Base-by-base conservation (phyloP, 2,329 filamentous ascomycete genomes). In the Xylariomycetidae sp. region DNA sequence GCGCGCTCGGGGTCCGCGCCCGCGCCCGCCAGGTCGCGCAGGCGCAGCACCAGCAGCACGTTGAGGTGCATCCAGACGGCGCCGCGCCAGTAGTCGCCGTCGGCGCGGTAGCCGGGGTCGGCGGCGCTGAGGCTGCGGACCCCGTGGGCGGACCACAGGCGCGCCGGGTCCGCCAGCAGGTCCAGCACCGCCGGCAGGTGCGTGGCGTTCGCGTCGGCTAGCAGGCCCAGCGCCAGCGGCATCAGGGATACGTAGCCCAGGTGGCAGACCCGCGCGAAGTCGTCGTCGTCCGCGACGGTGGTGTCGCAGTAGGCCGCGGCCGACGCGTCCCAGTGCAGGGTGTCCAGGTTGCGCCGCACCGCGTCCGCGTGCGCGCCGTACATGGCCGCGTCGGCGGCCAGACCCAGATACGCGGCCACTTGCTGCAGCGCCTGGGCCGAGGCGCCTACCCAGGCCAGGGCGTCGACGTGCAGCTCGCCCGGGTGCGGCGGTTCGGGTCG, bases 31-130 rank as follows among this genome's bases (percentile, higher is more conserved):
- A 82, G 66, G 70, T 89, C 85, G 46, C 81, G 70, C 18, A 96
- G 76, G 53, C 85, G 79, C 46, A 80, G 75, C 32, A 95, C 64
- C 31, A 85, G 79, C 49, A 96, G 68, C 59, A 94, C 95, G 64
- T 96, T 96, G 46, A 96, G 88, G 55, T 93, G 92, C 54, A 96
- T 84, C 90, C 90, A 96, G 16, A 96, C 74, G 0, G 92, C 88
- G 44, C 86, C 85, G 42, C 88, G 76, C 90, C 92, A 98, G 67
- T 98, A 98, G 60, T 98, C 95, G 66, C 96, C 92, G 2, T 72
- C 85, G 0, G 88, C 94, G 25, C 82, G 86, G 58, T 95, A 96
- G 40, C 87, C 76, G 51, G 81, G 70, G 52, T 90, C 83, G 49
- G 78, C 77, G 63, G 82, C 83, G 63, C 88, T 95, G 58, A 98